Evolutionary conservation across 108 stramenopile species (phyloP), one percentile per base, ranked within the genome.

Genomic region (Nitzschia putrida): DNA sequence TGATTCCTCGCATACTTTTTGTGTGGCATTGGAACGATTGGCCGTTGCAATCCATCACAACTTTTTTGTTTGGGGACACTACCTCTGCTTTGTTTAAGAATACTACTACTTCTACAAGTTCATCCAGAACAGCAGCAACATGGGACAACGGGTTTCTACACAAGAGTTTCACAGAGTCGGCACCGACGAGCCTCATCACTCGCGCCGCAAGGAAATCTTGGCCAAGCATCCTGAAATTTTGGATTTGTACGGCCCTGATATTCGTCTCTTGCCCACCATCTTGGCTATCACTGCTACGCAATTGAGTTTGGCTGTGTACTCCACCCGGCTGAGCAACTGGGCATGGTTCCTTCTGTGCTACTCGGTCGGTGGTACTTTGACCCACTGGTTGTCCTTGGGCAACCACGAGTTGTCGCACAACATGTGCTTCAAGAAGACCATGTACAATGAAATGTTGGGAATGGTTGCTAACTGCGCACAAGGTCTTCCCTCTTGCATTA

Each of bases 401-500:
- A 93, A 91, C 68, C 98, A 98, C 77, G 98, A 98, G 59, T 55
- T 94, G 54, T 73, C 89, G 0, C 98, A 98, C 83, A 92, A 95
- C 70, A 79, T 98, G 58, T 88, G 89, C 0, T 87, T 85, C 78
- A 84, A 88, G 42, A 74, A 55, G 18, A 74, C 80, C 0, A 24
- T 78, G n/a, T 57, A 68, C 68, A 98, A 98, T 70, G 78, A 87
- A 53, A 9, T 85, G 13, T 61, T 95, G 7, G 90, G 83, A 1
- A 87, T 98, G 52, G 49, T 97, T 29, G 88, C 94, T 40, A 98
- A 98, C 80, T 74, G 89, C 21, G 89, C 94, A 26, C 81, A 95
- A 59, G 91, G 90, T 3, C 72, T 98, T 25, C 96, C 97, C 9
- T 83, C 88, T 1, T 82, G 85, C 14, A 74, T 82, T 42, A 82